phyloP scores from a whole-genome alignment of 371 early-diverging fungal species.

The Mortierella sp. region DNA sequence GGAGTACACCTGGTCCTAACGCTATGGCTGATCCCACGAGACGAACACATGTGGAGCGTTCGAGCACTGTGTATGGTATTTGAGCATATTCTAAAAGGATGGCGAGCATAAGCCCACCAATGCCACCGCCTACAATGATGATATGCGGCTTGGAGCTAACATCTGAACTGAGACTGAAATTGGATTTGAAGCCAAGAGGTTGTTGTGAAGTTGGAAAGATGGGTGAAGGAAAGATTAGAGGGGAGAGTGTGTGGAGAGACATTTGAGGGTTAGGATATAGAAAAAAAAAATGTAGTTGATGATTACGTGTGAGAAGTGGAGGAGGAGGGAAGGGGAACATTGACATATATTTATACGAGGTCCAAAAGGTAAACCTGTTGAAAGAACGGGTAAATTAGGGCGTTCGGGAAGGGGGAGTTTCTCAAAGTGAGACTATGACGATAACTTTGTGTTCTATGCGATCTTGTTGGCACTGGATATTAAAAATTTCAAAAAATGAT shows the following conservation, averaged over 20 bases:
- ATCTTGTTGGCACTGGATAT: too few relatives aligned
- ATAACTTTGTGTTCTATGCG: too few relatives aligned
- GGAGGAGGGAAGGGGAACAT: too few relatives aligned
- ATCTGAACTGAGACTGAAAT: not conserved
- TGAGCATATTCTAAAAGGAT: slow-evolving; percentile 27
- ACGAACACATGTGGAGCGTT: slow-evolving; percentile 16
- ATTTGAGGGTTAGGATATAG: too few relatives aligned
- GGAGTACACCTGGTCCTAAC: slow-evolving; percentile 29
- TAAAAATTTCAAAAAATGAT: too few relatives aligned
- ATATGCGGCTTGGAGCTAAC: slow-evolving; percentile 22
- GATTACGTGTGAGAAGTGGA: too few relatives aligned
- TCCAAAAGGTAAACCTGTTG: too few relatives aligned
- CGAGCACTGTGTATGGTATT: slow-evolving; percentile 26
- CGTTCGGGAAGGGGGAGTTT: too few relatives aligned
- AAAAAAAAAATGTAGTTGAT: too few relatives aligned
- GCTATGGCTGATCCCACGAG: slow-evolving; percentile 31
- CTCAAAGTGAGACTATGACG: too few relatives aligned
- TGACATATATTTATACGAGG: too few relatives aligned
- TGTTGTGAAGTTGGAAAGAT: not conserved
- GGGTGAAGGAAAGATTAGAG: not conserved
- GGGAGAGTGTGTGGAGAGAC: not conserved
- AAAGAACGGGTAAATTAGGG: too few relatives aligned
- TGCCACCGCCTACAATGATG: slow-evolving; percentile 37
- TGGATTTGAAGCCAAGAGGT: not conserved
- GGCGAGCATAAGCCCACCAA: slow-evolving; percentile 36